These are phyloP conservation scores for Parathielavia hyrcaniae DNA, from an alignment of 495 filamentous ascomycete species.

Conservation along the genomic window DNA sequence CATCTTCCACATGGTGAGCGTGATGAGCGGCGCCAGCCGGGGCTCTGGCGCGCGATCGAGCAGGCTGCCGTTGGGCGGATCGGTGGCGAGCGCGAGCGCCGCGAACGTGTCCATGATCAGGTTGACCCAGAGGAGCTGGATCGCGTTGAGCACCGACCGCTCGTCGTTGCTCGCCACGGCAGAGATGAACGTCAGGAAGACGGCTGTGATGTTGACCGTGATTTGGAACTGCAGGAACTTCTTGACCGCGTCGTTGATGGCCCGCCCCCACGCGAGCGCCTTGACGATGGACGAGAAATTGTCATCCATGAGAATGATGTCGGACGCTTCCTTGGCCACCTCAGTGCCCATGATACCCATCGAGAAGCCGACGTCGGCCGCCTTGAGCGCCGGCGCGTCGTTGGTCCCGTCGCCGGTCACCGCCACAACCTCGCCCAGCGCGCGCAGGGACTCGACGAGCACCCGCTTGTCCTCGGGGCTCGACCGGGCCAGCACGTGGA, in stretches of 20 bases:
- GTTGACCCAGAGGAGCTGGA: slow-evolving; percentile 84
- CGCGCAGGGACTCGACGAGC: slow-evolving; percentile 59
- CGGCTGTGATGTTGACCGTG: slow-evolving; percentile 81
- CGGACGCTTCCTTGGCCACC: slow-evolving; percentile 80
- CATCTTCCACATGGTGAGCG: slow-evolving; percentile 87
- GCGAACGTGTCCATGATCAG: slow-evolving; percentile 88
- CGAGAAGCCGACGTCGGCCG: slow-evolving; percentile 55
- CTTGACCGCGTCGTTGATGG: slow-evolving; percentile 76
- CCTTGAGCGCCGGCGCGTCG: slow-evolving; percentile 72
- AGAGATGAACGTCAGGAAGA: slow-evolving; percentile 69
- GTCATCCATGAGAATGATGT: slow-evolving; percentile 80
- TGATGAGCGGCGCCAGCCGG: slow-evolving; percentile 64
- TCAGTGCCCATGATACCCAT: slow-evolving; percentile 83
- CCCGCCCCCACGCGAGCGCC: slow-evolving; percentile 70
- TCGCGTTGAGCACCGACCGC: slow-evolving; percentile 66
- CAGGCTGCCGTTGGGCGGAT: slow-evolving; percentile 67
- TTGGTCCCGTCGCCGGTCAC: slow-evolving; percentile 84
- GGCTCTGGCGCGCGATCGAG: slow-evolving; percentile 68
- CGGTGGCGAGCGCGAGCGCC: slow-evolving; percentile 73
- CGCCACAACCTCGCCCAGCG: slow-evolving; percentile 65
- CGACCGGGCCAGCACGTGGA: slow-evolving; percentile 36
- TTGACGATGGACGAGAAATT: slow-evolving; percentile 77
- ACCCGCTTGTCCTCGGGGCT: slow-evolving; percentile 77
- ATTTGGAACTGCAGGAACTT: slow-evolving; percentile 89
- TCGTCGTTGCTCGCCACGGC: slow-evolving; percentile 62